phyloP scores from a whole-genome alignment of 768 basidiomycete species.

The Lepiota venenata region DNA sequence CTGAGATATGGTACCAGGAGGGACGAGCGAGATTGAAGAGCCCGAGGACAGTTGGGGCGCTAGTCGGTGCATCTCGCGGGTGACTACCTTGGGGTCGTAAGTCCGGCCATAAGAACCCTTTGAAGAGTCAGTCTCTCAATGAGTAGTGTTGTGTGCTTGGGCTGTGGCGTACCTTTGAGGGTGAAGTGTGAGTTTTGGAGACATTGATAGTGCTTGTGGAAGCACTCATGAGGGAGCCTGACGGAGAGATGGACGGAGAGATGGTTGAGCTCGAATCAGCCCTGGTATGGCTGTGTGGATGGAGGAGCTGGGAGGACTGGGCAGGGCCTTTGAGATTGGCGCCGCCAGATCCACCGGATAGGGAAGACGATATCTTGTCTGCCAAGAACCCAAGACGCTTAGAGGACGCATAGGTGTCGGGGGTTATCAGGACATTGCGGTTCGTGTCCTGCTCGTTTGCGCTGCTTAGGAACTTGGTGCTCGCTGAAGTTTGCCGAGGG shows the following conservation, averaged over 20 bases:
- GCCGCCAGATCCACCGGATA: constrained; percentile 23
- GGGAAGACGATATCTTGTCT: constrained; percentile 39
- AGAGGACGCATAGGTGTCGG: constrained; percentile 29
- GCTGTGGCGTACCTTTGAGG: constrained; percentile 35
- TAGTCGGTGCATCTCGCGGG: constrained; percentile 81
- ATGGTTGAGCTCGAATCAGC: constrained; percentile 29
- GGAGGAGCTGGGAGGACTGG: constrained; percentile 31
- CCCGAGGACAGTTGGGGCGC: constrained; percentile 50
- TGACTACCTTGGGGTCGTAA: constrained; percentile 77
- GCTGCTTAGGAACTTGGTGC: constrained; percentile 30
- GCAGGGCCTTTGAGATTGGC: constrained; percentile 25
- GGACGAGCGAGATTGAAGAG: constrained; percentile 40
- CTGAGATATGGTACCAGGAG: constrained; percentile 36
- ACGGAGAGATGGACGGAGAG: constrained; percentile 20
- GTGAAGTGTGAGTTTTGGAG: constrained; percentile 43
- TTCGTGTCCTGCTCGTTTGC: constrained; percentile 29
- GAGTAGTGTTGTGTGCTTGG: neutral
- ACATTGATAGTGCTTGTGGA: constrained; percentile 29
- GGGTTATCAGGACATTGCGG: constrained; percentile 22
- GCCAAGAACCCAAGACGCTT: constrained; percentile 41
- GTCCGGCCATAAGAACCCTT: constrained; percentile 64
- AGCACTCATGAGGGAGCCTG: constrained; percentile 27
- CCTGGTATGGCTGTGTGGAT: constrained; percentile 35
- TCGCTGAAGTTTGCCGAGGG: constrained; percentile 42
- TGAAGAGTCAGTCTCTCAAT: constrained; percentile 2